Conservation (phyloP, 1,139 yeast genomes). For the Pichia terricola region DNA sequence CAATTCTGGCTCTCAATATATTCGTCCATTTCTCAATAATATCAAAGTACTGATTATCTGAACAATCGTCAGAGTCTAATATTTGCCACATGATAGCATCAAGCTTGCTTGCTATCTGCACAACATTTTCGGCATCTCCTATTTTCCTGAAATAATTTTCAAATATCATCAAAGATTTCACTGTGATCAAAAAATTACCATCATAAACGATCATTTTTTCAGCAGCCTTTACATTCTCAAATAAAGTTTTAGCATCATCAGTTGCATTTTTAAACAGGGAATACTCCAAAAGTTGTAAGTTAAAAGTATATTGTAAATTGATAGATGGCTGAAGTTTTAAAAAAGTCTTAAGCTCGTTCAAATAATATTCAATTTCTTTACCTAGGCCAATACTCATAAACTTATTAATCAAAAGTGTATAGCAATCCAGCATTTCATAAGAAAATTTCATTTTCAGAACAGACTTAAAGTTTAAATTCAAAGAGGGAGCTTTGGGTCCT, state of each 20-base stretch:
- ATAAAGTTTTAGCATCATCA: constrained; percentile 8
- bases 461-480: constrained; percentile 15
- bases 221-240: constrained; percentile 5
- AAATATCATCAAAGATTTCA: constrained; percentile 1
- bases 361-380: constrained; percentile 43
- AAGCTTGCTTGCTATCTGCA: not conserved
- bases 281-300: constrained; percentile 14
- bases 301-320: constrained; percentile 23
- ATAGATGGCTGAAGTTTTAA: constrained; percentile 25
- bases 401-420: constrained; percentile 29
- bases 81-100: not conserved
- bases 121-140: not conserved
- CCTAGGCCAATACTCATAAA: constrained; percentile 41
- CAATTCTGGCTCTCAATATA: not conserved
- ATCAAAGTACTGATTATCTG: not conserved
- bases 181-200: not conserved
- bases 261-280: constrained; percentile 11
- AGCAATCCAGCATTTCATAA: constrained; percentile 28
- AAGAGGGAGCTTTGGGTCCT: constrained; percentile 3
- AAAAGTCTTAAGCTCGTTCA: constrained; percentile 37
- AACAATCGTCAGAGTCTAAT: too few relatives aligned
- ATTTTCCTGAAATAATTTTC: constrained; percentile 10
- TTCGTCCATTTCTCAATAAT: not conserved
- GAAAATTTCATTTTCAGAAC: constrained; percentile 30
- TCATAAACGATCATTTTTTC: constrained; percentile 6